A percentile compares a stretch with the other conserved stretches of the same genome.
These are phyloP conservation scores for Penicillium flavigenum DNA, from an alignment of 495 filamentous ascomycete species.

Conservation along the genomic window DNA sequence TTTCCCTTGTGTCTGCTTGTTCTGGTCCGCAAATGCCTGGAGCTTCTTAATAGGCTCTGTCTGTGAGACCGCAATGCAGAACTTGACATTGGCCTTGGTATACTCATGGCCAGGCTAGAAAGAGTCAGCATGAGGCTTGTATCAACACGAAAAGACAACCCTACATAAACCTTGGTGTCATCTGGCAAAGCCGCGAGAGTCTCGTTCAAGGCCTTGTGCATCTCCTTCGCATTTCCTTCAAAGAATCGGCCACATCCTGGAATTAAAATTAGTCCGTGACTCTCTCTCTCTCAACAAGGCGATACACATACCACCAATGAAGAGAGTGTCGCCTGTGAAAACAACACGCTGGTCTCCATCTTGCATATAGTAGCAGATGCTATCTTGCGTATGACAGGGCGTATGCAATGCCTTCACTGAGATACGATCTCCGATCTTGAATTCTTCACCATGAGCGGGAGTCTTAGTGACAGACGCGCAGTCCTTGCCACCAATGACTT, in stretches of 20 bases:
- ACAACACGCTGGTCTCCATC: constrained; percentile 79
- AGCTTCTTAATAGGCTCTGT: constrained; percentile 75
- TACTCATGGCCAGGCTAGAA: constrained; percentile 90
- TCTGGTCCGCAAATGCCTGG: constrained; percentile 69
- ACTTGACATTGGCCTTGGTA: constrained; percentile 90
- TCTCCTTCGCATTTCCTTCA: constrained; percentile 84
- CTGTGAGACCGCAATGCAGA: constrained; percentile 70
- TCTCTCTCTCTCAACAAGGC: background rate
- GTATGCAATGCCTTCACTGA: constrained; percentile 88
- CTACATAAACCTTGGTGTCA: constrained; percentile 89
- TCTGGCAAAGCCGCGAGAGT: constrained; percentile 78
- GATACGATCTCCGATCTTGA: constrained; percentile 80
- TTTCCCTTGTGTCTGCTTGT: constrained; percentile 88
- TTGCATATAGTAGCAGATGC: constrained; percentile 88
- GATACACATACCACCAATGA: constrained; percentile 73
- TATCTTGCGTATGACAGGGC: constrained; percentile 97
- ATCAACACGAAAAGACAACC: constrained; percentile 28
- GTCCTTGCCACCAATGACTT: constrained; percentile 84
- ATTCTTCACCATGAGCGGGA: constrained; percentile 69
- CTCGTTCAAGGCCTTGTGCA: constrained; percentile 89
- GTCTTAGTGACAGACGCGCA: constrained; percentile 77
- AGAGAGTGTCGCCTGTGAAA: constrained; percentile 95
- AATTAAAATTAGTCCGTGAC: constrained; percentile 1
- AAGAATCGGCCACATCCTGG: constrained; percentile 96
- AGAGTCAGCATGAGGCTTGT: constrained; percentile 4